Base-by-base conservation (phyloP, 352 stramenopile species). In the Globisporangium sylvaticum region DNA sequence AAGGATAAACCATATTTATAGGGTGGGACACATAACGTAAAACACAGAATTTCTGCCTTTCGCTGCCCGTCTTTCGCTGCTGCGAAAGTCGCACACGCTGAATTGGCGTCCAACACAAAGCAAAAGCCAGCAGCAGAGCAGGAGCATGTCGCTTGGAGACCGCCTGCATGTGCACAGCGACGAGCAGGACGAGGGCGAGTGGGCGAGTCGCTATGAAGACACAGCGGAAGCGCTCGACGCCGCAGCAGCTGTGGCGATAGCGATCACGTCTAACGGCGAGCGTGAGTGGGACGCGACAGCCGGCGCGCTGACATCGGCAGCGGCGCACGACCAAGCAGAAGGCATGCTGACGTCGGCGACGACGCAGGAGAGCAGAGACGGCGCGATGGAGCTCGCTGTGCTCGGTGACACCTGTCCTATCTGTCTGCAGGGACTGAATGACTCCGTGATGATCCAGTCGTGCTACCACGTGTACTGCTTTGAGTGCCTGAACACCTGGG, bases 401-500 rank as follows among this genome's bases (percentile, higher is more conserved):
- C 68, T 91, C 0, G 81, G 81, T n/a, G 84, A 91, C 63, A 73
- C 76, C 18, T 93, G 85, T 46, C 65, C 85, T 1, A 93, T 93
- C 57, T 93, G 85, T 32, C 72, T 93, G 15, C 78, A 91, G 63
- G 73, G 62, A 0, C 72, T 91, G 0, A 68, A 67, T n/a, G 77
- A 84, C 61, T 57, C 85, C 0, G 81, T 84, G 58, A 90, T 93
- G 79, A 62, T 91, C 7, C 75, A 70, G 6, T 42, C 52, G 18
- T 93, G 85, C 68, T 86, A 83, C 53, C 85, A 93, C 67, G 83
- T 90, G 8, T 93, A 88, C 71, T 93, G 85, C 67, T 78, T 79
- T 67, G 78, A 79, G 64, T 93, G 85, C 65, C 56, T 93, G 15
- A 80, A 74, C 50, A 83, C 73, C 12, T 93, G 85, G 85, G 76